Percentiles rank a stretch among this genome's conserved stretches.
Conservation (phyloP, 176 grass and related monocot genomes). For the Raddia distichophylla region DNA sequence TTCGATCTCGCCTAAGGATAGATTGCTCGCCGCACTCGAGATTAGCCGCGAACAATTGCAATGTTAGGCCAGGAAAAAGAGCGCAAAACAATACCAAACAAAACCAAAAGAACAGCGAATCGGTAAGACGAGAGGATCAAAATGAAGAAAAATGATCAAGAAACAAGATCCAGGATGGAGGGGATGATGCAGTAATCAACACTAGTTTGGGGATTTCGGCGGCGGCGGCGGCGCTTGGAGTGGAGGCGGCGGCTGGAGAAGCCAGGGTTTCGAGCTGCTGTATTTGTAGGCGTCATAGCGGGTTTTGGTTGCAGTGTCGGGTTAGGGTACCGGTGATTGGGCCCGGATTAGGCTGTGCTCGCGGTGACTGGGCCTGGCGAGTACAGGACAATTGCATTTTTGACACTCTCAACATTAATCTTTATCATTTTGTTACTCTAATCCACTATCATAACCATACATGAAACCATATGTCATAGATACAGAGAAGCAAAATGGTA, state of each 20-base stretch:
- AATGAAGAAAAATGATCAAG: background rate
- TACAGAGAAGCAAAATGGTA: too few relatives aligned
- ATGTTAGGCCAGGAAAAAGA: constrained; percentile 44
- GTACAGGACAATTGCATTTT: too few relatives aligned
- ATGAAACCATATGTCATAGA: too few relatives aligned
- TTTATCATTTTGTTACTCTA: too few relatives aligned
- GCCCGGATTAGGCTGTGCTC: background rate
- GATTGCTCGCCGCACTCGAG: constrained; percentile 46
- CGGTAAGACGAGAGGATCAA: background rate
- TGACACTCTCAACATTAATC: too few relatives aligned
- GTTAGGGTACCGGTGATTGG: background rate
- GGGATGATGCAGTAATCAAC: background rate
- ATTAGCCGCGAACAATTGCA: constrained; percentile 53
- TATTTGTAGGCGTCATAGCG: constrained; percentile 45
- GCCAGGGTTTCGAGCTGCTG: background rate
- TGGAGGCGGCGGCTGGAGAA: background rate
- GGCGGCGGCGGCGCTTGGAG: background rate
- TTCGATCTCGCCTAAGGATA: constrained; percentile 61
- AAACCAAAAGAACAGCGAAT: background rate
- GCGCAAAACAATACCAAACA: too few relatives aligned
- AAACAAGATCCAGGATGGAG: accelerated
- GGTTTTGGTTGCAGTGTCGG: background rate
- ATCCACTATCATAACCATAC: too few relatives aligned
- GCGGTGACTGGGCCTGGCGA: background rate
- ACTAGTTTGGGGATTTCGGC: background rate